Evolutionary conservation across 169 alveolate species (phyloP), one percentile per base, ranked within the genome.

Genomic region (Besnoitia besnoiti): DNA sequence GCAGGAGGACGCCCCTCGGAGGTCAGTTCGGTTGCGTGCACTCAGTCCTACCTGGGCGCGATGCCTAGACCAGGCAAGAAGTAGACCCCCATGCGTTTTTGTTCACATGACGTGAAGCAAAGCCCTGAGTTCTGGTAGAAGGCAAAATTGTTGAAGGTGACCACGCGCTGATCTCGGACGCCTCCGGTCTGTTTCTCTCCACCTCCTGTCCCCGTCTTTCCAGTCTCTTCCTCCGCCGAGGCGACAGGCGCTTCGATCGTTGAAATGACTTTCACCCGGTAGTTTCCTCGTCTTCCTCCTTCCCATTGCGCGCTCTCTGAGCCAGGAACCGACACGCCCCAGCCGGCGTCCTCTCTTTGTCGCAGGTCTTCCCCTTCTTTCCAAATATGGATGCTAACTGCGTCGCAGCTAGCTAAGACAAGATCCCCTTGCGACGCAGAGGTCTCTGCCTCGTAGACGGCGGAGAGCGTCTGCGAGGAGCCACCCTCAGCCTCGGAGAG

Each of bases 31-130:
- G n/a, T n/a, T n/a, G n/a, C n/a, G n/a, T n/a, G n/a, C n/a, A 19
- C 85, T 44, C 27, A 0, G 33, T 24, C 90, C 0, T 39, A 91
- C 94, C 93, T 96, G 46, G 99, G 99, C 10, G 99, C 99, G 33
- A 97, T 96, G 21, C 99, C 99, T 42, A 98, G 90, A 73, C 94
- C 87, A 21, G 99, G 99, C 27, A 97, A 92, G 93, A 97, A 98
- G 95, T 95, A 97, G 85, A 96, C 95, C 51, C 99, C 99, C 19
- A 98, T 93, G 95, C 98, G 97, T 37, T 95, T 96, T 61, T 96
- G 92, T 93, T 98, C 99, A 33, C 96, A 93, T 7, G 98, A 97
- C n/a, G 96, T 95, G 89, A 97, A 95, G 76, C 97, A 91, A 90
- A 98, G 90, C 30, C 99, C 99, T 37, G 98, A 94, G 76, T 96